A percentile compares a stretch with the other conserved stretches of the same genome.
Evolutionary conservation across 208 protist genomes (phyloP).

Genomic region (Wallacemonas sp.): DNA sequence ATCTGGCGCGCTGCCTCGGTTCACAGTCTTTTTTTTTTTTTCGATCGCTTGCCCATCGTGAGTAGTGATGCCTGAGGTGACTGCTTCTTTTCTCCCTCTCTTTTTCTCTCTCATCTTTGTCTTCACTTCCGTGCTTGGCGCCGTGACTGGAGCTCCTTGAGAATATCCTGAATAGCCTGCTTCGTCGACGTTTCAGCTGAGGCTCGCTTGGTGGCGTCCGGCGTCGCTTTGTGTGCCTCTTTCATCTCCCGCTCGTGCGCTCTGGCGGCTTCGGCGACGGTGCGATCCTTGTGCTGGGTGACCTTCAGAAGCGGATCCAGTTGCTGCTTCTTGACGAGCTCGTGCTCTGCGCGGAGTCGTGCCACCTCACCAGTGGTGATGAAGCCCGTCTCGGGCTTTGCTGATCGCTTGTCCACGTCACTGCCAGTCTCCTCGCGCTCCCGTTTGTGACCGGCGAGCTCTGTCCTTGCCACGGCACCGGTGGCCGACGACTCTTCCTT

Average conservation of each 20-base stretch:
- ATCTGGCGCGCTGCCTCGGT: too few species aligned
- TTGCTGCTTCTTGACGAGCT: constrained; percentile 60
- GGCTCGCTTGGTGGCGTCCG: too few species aligned
- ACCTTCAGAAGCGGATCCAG: constrained; percentile 68
- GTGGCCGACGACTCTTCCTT: constrained; percentile 11
- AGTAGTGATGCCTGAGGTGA: neutral
- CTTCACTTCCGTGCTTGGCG: neutral
- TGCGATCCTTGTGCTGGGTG: constrained; percentile 55
- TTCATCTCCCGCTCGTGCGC: constrained; percentile 27
- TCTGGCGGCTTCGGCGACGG: constrained; percentile 57
- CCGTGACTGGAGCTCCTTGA: neutral
- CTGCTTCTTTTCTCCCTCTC: neutral
- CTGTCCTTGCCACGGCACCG: neutral
- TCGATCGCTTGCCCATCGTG: neutral
- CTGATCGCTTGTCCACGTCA: neutral
- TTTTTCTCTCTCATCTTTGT: constrained; percentile 2
- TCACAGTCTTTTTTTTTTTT: neutral
- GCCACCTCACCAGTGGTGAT: constrained; percentile 51
- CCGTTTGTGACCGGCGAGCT: constrained; percentile 7
- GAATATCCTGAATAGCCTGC: constrained; percentile 23
- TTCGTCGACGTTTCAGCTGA: constrained; percentile 4
- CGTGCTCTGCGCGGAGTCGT: constrained; percentile 56
- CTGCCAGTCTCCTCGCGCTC: constrained; percentile 11
- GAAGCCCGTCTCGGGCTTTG: constrained; percentile 36
- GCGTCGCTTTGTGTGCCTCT: neutral